Base-by-base conservation (phyloP, 2,329 filamentous ascomycete species). In the Hypomyces perniciosus region DNA sequence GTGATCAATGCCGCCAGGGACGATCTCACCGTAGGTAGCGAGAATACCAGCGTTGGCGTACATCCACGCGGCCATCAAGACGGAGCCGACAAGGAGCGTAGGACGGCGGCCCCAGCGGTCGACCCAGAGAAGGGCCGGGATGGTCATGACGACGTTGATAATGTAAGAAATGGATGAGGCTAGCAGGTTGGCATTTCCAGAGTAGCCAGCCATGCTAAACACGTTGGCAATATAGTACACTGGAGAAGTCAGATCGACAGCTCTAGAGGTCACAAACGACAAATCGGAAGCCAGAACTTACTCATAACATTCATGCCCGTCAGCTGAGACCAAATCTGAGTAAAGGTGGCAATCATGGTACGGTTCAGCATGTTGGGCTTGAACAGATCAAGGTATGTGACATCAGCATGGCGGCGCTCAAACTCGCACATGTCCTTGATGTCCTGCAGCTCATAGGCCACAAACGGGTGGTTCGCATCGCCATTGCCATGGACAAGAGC, bases 101-200 rank as follows among this genome's bases (percentile, higher is more conserved):
- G 81, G 79, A 42, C 84, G 84, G 56, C 88, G 86, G 43, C 88
- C 88, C 82, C 85, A 88, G 50, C 76, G 74, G 59, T 93, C 88
- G 59, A 91, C 79, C 71, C 74, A 91, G 51, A 91, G 68, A 27
- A 92, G 76, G 1, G 87, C 87, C 0, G 86, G 85, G 3, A 91
- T 65, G 0, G 88, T 92, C 83, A 89, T 88, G 47, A 84, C 54
- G 1, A 92, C 87, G 65, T 91, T 91, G 72, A 92, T 88, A 59
- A 90, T 76, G 55, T 81, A 81, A 57, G 79, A 74, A 13, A 82
- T 77, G 4, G 74, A 77, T 0, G 78, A 79, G 1, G 77, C 78
- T 43, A 79, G 70, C 8, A 81, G 65, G 35, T 76, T 77, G 54
- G 76, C 67, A 51, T 80, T 77, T 8, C 68, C 66, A 8, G 45